Evolutionary conservation across 306 rosid species (phyloP).

Genomic region (Geum urbanum): DNA sequence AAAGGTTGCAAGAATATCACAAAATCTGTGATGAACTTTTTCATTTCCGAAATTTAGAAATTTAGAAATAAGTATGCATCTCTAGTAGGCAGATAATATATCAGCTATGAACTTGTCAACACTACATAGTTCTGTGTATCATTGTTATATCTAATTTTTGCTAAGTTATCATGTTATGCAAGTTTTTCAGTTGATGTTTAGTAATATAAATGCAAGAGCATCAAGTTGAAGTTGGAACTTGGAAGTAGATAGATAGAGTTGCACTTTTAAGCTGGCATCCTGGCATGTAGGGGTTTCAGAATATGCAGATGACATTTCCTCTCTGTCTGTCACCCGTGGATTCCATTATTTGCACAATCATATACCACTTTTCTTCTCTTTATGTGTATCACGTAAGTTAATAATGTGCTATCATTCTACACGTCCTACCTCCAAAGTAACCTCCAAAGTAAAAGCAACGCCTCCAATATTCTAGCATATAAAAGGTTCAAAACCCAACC

Average conservation of each 20-base stretch:
- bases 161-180: background rate
- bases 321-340: background rate
- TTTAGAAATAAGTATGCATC: background rate
- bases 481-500: slow-evolving; percentile 10
- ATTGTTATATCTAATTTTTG: background rate
- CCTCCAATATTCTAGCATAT: slow-evolving; percentile 21
- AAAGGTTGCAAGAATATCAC: background rate
- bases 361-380: background rate
- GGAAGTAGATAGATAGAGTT: background rate
- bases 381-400: background rate
- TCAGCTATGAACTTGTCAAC: no score
- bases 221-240: background rate
- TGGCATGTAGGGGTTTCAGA: slow-evolving; percentile 22
- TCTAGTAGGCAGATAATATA: background rate
- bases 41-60: background rate
- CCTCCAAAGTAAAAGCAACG: slow-evolving; percentile 26
- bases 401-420: background rate
- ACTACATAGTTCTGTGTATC: no score
- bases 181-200: background rate
- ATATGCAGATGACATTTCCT: slow-evolving; percentile 17
- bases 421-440: slow-evolving; percentile 15
- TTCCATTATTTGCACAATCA: slow-evolving; percentile 22
- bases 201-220: background rate
- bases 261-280: slow-evolving; percentile 21
- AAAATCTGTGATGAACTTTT: background rate